phyloP scores from a whole-genome alignment of 768 basidiomycete species.

The Suillus plorans region DNA sequence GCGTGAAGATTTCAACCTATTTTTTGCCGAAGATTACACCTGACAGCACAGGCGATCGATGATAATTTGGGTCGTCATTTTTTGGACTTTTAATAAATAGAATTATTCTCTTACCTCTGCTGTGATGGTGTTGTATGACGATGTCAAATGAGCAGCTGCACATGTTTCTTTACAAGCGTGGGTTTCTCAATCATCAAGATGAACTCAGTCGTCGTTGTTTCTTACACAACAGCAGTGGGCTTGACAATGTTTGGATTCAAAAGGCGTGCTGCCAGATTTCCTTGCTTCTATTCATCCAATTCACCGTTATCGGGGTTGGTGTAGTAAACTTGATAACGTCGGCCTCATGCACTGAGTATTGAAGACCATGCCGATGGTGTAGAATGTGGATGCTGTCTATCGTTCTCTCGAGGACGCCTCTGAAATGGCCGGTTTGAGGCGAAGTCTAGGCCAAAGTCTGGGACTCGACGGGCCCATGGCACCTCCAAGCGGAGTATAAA shows the following conservation, averaged over 20 bases:
- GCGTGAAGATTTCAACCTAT: not conserved
- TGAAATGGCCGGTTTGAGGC: too few species aligned
- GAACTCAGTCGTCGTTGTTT: not conserved
- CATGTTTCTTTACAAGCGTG: not conserved
- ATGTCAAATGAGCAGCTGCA: not conserved
- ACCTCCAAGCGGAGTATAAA: not conserved
- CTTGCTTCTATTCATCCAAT: not conserved
- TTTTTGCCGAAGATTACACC: not conserved
- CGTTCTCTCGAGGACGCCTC: too few species aligned
- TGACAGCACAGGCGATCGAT: not conserved
- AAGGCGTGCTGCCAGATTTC: not conserved
- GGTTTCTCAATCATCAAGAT: not conserved
- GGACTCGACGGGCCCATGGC: not conserved
- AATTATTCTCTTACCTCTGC: not conserved
- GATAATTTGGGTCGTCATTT: not conserved
- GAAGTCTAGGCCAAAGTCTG: not conserved
- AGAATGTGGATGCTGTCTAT: not conserved
- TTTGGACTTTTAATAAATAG: not conserved
- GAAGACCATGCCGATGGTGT: not conserved
- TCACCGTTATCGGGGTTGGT: not conserved
- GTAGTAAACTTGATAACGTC: not conserved
- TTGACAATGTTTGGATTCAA: not conserved
- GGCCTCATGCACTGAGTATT: not conserved
- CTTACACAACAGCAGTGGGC: not conserved
- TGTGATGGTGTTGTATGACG: not conserved